These are phyloP conservation scores for Closterium sp. DNA, from an alignment of 139 green algal species.

Conservation along the genomic window DNA sequence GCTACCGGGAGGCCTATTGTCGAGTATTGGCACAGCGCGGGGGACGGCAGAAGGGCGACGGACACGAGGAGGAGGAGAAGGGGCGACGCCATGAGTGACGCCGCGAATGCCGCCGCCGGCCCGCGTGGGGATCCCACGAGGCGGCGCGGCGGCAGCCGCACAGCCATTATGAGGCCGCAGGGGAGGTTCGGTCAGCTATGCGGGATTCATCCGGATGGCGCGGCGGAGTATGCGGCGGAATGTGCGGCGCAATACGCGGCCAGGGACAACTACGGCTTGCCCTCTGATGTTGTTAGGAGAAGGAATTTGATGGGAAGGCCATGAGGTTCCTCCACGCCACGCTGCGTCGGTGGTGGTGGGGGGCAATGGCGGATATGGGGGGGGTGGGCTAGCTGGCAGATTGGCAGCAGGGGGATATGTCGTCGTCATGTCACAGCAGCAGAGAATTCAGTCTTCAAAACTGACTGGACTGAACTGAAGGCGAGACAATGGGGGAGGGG, in stretches of 20 bases:
- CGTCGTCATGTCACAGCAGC: too few relatives aligned
- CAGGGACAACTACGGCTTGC: too few relatives aligned
- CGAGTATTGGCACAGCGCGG: background rate
- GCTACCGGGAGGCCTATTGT: background rate
- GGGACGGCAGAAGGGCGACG: background rate
- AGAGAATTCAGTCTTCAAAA: too few relatives aligned
- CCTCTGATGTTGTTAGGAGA: too few relatives aligned
- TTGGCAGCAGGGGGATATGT: too few relatives aligned
- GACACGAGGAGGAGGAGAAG: background rate
- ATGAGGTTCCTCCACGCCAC: too few relatives aligned
- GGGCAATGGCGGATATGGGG: too few relatives aligned
- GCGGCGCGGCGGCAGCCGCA: background rate
- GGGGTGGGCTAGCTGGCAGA: too few relatives aligned
- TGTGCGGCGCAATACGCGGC: background rate
- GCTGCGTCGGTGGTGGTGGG: too few relatives aligned
- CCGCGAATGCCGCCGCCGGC: background rate
- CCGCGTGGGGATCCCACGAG: background rate
- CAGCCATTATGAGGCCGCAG: background rate
- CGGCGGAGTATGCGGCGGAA: background rate
- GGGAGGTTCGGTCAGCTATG: background rate
- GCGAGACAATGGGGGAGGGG: too few relatives aligned
- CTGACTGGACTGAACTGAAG: too few relatives aligned
- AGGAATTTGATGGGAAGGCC: background rate
- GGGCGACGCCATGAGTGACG: background rate
- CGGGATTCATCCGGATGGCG: background rate